Conservation (phyloP, 495 filamentous ascomycete genomes). For the Annulohypoxylon maeteangense region DNA sequence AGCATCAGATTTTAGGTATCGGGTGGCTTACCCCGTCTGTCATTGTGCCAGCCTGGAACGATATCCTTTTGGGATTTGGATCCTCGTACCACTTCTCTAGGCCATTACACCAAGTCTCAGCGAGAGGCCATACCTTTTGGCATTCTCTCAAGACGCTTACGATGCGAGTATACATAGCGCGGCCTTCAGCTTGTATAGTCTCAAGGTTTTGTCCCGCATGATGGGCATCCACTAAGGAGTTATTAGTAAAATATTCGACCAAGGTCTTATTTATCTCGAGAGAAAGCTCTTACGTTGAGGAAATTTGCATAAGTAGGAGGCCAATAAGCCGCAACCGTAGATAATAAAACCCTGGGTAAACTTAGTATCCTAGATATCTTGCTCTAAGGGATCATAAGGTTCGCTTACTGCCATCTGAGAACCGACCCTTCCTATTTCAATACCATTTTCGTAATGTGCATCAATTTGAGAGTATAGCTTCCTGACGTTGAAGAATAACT, state of each 20-base stretch:
- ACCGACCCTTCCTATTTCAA: conserved; percentile 56
- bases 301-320: conserved; percentile 59
- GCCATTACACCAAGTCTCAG: conserved; percentile 56
- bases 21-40: conserved; percentile 55
- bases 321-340: conserved; percentile 61
- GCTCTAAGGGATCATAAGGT: not conserved
- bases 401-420: conserved; percentile 61
- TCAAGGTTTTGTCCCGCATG: conserved; percentile 47
- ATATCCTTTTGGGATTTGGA: conserved; percentile 47
- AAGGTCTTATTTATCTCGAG: not conserved
- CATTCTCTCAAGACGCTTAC: conserved; percentile 54
- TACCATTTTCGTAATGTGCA: conserved; percentile 54
- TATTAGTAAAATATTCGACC: not conserved
- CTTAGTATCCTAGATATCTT: not conserved
- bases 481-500: conserved; percentile 60
- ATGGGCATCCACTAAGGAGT: conserved; percentile 47
- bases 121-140: conserved; percentile 58
- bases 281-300: conserved; percentile 49
- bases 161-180: conserved; percentile 52
- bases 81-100: conserved; percentile 55
- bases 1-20: not conserved
- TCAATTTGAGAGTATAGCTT: conserved; percentile 60
- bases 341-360: conserved; percentile 57
- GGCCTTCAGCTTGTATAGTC: conserved; percentile 48
- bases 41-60: conserved; percentile 55